Base-by-base conservation (phyloP, 139 green algal genomes). In the Astrephomene gubernaculifera region DNA sequence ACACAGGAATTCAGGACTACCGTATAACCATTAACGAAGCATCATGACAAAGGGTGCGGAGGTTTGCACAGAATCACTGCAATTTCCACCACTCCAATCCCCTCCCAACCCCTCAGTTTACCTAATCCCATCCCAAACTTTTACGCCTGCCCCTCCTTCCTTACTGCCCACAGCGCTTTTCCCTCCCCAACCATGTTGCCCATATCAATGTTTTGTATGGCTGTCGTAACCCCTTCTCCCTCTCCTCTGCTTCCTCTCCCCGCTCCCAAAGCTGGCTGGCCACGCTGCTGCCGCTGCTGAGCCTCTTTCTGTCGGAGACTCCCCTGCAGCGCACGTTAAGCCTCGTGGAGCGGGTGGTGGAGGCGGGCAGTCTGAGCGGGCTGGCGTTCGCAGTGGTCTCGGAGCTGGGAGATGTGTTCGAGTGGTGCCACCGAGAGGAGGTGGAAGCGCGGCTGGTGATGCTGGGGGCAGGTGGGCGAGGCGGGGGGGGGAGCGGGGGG, bases 361-460 rank as follows among this genome's bases (percentile, higher is more conserved):
- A 74, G 36, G 61, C 43, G 41, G 21, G 14, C 21, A 36, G 22
- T 12, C 61, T 84, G 14, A 63, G 52, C 78, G 22, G 24, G 44
- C 78, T 84, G 60, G 78, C 78, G 5, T 84, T 65, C 41, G 43
- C 63, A 1, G 78, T 84, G 41, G 74, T 60, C 0, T 21, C 61
- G 22, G 78, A 84, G 39, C 78, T 84, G 78, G 61, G 63, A 0
- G 78, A 84, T 1, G 27, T 84, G 5, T 84, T 84, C 17, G 78
- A 84, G 29, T 84, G 78, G 78, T 74, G 61, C 39, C 78, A 84
- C 41, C 49, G 35, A 39, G 78, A 84, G 19, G 63, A 74, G n/a
- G 63, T 84, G 61, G 78, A 84, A 63, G 63, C 78, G 39, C 41
- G 78, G 41, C 78, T 84, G 61, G 78, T 84, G 78, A 63, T 84